Percentiles rank a stretch among this genome's conserved stretches.
These are phyloP conservation scores for Verticillium dahliae DNA, from an alignment of 2,329 filamentous ascomycete genomes.

Conservation along the genomic window DNA sequence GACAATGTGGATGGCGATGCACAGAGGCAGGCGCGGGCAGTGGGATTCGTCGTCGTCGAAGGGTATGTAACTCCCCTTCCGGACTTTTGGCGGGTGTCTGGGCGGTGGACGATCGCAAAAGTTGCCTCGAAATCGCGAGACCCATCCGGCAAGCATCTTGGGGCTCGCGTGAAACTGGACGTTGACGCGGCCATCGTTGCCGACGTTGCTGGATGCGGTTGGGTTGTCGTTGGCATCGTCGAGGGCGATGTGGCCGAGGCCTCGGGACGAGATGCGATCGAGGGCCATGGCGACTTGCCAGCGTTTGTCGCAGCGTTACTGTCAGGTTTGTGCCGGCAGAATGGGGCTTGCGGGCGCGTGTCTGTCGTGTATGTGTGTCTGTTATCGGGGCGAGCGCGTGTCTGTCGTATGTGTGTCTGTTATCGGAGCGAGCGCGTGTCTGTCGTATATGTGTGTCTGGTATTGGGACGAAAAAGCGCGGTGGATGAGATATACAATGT, in stretches of 20 bases:
- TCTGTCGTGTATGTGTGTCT: too few species aligned
- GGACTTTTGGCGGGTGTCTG: not conserved
- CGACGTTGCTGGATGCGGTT: constrained; percentile 18
- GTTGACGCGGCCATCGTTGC: constrained; percentile 21
- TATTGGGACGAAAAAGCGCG: too few species aligned
- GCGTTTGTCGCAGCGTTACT: not conserved
- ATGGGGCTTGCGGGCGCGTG: too few species aligned
- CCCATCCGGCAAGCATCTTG: constrained; percentile 18
- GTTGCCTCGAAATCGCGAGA: constrained; percentile 12
- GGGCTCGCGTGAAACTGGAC: constrained; percentile 22
- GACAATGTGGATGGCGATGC: constrained; percentile 25
- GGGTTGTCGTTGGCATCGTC: constrained; percentile 14
- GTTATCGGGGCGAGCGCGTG: too few species aligned
- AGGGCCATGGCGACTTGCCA: constrained; percentile 16
- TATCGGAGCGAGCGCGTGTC: too few species aligned
- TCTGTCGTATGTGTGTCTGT: too few species aligned
- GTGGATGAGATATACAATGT: not conserved
- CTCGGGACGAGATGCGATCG: constrained; percentile 18
- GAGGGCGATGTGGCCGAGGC: constrained; percentile 18
- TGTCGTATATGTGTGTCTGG: too few species aligned
- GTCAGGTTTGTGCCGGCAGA: not conserved
- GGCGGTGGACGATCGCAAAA: constrained; percentile 1
- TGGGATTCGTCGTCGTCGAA: constrained; percentile 2
- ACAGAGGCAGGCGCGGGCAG: constrained; percentile 15
- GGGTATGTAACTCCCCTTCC: constrained; percentile 2